Base-by-base conservation (phyloP, 148 eudicot genomes). In the Fagopyrum homotropicum region DNA sequence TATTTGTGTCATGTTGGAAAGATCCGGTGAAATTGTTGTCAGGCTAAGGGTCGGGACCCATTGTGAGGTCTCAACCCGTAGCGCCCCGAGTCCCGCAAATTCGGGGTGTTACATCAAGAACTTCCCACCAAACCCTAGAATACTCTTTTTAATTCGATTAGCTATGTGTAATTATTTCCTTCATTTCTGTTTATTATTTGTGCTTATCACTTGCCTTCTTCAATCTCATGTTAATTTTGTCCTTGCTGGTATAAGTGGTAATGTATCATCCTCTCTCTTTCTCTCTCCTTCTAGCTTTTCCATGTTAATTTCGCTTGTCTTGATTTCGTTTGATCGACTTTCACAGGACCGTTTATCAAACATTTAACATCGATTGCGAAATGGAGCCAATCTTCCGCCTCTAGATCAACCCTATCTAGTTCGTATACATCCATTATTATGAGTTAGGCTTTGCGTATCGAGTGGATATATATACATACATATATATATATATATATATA, bases 381-480 rank as follows among this genome's bases (percentile, higher is more conserved):
- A 83, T 89, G 89, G 97, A 80, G 91, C 55, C 85, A 87, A 79
- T 74, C 66, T 8, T 10, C 96, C 76, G 72, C 90, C 71, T 81
- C 98, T 45, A 89, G 88, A 84, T 64, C 85, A 8, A 80, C 92
- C 43, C 87, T 81, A 59, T 91, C 92, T 85, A 97, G 98, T 87
- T 76, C 51, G 40, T 22, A 22, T 22, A 22, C 26, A 22, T 22
- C 26, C 26, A 22, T 22, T 0, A 22, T 22, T 22, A 22, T 22
- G 26, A 22, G 26, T 22, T 22, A 22, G 26, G 26, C 26, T 22
- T 22, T 22, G 26, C 26, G 26, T 22, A 22, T 22, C 26, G 26
- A 22, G 26, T 22, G 26, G 26, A 22, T 22, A 22, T 22, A 22
- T 22, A 22, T 22, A 22, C 26, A 22, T 22, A 22, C 0, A 22